phyloP scores from a whole-genome alignment of 2,329 filamentous ascomycete species.

The Akanthomyces lecanii region DNA sequence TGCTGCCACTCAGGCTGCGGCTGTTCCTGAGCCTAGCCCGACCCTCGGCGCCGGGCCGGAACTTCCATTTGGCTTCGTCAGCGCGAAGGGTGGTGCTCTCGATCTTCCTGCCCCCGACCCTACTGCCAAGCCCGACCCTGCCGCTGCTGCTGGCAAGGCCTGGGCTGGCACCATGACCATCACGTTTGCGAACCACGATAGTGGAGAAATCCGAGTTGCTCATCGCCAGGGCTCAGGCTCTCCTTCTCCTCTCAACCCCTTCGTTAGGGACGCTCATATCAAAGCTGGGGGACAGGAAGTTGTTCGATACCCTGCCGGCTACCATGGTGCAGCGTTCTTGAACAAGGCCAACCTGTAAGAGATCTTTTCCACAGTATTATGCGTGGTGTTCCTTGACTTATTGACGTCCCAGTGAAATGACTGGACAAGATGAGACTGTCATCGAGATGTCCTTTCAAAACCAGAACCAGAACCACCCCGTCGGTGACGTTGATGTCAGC shows the following conservation, averaged over 20 bases:
- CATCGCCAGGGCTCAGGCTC: neutral
- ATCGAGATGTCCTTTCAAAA: neutral
- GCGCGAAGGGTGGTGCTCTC: neutral
- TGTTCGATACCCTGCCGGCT: neutral
- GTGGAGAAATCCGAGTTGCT: neutral
- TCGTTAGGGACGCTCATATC: neutral
- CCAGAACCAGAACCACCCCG: neutral
- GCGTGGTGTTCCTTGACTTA: neutral
- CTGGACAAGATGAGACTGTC: neutral
- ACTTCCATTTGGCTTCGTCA: neutral
- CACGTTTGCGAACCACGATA: neutral
- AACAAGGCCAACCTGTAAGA: neutral
- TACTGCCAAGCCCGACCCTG: neutral
- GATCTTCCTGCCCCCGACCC: neutral
- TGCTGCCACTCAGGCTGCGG: neutral
- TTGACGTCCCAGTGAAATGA: neutral
- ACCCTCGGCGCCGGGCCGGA: neutral
- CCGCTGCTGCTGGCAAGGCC: neutral
- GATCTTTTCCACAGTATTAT: neutral
- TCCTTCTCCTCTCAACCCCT: neutral
- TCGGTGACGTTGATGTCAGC: slow-evolving; percentile 1
- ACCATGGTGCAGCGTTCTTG: neutral
- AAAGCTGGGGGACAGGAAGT: neutral
- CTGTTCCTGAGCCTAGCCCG: neutral
- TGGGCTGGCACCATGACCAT: slow-evolving; percentile 3